Evolutionary conservation across 371 early-diverging fungal species (phyloP), one percentile per base, ranked within the genome.

Genomic region (Lichtheimia corymbifera): DNA sequence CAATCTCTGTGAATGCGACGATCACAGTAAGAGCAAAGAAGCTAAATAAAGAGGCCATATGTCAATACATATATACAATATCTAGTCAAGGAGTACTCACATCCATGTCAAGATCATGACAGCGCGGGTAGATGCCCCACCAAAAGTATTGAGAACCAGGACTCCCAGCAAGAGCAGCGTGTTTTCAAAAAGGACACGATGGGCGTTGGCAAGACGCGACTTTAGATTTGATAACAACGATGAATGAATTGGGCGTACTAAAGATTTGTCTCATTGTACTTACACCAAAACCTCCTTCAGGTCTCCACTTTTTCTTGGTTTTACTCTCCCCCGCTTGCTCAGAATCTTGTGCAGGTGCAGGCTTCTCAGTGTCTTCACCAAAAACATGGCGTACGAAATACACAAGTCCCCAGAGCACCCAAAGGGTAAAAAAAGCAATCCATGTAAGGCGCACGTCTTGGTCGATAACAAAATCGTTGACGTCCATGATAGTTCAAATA

Each of bases 41-140:
- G 22, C 63, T 62, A 64, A 14, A 24, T 49, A 2, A 41, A 11
- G 20, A 24, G 40, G 22, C 2, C 14, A 55, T 40, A 2, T 27
- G 55, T 15, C 12, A 15, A 4, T 17, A 41, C 14, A 2, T 22
- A 24, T 17, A 55, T 6, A 9, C 1, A 5, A 35, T 35, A 3
- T 1, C 22, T n/a, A 47, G 9, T 7, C 12, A 14, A 59, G 35
- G 9, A 17, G 6, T 27, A 43, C 63, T 41, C 43, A 62, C 63
- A 80, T 64, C 81, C 81, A 80, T 24, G 78, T 53, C 50, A 80
- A 49, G 47, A 80, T 72, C 76, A 76, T 74, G 5, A 76, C 81
- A 35, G 73, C 77, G 49, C 67, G 66, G n/a, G 71, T 72, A 45
- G 76, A 76, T 22, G 68, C 77, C 59, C 68, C 67, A 59, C 71